Evolutionary conservation across 345 rosid genomes (phyloP), one percentile per base, ranked within the genome.

Genomic region (Balakata baccata): DNA sequence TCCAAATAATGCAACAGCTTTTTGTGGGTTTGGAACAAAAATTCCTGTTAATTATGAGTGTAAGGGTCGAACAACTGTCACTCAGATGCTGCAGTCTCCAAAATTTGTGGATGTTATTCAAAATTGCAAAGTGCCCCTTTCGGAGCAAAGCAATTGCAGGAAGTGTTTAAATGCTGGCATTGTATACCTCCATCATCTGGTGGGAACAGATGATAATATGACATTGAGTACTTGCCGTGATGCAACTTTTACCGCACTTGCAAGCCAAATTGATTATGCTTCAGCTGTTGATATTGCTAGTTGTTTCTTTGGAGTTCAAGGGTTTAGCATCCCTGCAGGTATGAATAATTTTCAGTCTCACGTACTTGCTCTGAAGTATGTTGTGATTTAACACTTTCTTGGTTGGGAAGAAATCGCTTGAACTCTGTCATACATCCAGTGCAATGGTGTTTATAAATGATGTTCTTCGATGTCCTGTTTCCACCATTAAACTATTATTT

Each of bases 1-100:
- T 68, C 91, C 98, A 4, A 83, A 76, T 65, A 92, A 89, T 75
- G 98, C 98, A 7, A 85, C 91, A 11, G 65, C 68, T 7, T 92
- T 88, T 77, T 94, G 98, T 29, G 98, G 97, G 45, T 71, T 92
- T 14, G 98, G 98, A 60, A 88, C 87, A 14, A 94, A 94, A 86
- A 87, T 94, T 80, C 95, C 91, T 0, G 89, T 90, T 59, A 81
- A 73, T 81, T 94, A 85, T 70, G 93, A 85, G 29, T 92, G 98
- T 45, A 78, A 76, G 70, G 98, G 91, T 70, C 88, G 83, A 57
- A 87, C 88, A 25, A 90, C 95, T 39, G 94, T 92, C 37, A 72
- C 81, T 3, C 94, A 90, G 73, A 90, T 94, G 97, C 84, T 94
- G 52, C 85, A 82, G 71, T 89, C 95, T 60, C 87, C 91, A 7